phyloP scores from a whole-genome alignment of 352 stramenopile species.

The Pythium phragmiticola region DNA sequence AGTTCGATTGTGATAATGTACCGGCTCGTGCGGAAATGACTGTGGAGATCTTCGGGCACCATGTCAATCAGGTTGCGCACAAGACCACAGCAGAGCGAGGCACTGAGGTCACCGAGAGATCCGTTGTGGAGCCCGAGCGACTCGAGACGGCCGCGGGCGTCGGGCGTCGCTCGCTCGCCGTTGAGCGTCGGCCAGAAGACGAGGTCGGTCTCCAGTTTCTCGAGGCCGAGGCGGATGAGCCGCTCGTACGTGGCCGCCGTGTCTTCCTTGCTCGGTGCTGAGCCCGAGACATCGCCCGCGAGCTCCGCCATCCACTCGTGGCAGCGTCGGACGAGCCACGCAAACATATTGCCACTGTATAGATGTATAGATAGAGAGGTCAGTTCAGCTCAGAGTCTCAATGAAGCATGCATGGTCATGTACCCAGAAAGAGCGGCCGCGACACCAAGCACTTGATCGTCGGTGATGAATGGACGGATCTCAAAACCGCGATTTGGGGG shows the following conservation, averaged over 20 bases:
- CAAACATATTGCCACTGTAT: slow-evolving; percentile 64
- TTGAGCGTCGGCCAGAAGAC: slow-evolving; percentile 64
- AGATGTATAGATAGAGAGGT: slow-evolving; percentile 14
- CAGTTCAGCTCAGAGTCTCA: neutral
- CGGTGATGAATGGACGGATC: slow-evolving; percentile 64
- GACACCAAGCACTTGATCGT: slow-evolving; percentile 59
- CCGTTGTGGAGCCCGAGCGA: slow-evolving; percentile 62
- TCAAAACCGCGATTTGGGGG: slow-evolving; percentile 46
- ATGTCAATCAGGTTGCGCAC: slow-evolving; percentile 72
- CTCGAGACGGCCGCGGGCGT: slow-evolving; percentile 38
- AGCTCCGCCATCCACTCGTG: slow-evolving; percentile 55
- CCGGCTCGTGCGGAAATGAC: slow-evolving; percentile 33
- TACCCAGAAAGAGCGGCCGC: slow-evolving; percentile 75
- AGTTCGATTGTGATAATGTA: slow-evolving; percentile 23
- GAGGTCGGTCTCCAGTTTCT: slow-evolving; percentile 50
- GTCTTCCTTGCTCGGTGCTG: slow-evolving; percentile 1
- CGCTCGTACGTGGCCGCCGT: slow-evolving; percentile 44
- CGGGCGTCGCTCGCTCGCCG: slow-evolving; percentile 57
- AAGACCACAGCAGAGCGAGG: slow-evolving; percentile 60
- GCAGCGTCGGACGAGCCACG: slow-evolving; percentile 63
- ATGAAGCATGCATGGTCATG: slow-evolving; percentile 8
- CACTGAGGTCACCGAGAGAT: slow-evolving; percentile 71
- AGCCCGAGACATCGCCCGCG: neutral
- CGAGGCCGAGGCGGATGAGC: slow-evolving; percentile 53
- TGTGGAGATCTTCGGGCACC: slow-evolving; percentile 48